These are phyloP conservation scores for Hysterium pulicare DNA, from an alignment of 2,329 filamentous ascomycete species.

Conservation along the genomic window DNA sequence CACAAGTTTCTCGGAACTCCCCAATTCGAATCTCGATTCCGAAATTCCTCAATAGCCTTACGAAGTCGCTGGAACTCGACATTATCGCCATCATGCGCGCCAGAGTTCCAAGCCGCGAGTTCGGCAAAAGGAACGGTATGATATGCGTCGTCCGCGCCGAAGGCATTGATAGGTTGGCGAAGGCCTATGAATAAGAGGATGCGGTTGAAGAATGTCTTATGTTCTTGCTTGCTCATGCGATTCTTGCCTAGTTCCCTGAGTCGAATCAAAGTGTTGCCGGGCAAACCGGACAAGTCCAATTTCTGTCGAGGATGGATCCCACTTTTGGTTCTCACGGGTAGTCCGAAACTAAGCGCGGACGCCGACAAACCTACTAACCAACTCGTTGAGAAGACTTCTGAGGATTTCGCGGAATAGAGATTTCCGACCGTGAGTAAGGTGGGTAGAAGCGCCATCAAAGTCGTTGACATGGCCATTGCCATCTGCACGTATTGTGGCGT, in stretches of 20 bases:
- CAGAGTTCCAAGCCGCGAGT: neutral
- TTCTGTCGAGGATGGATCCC: neutral
- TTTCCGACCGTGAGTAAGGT: neutral
- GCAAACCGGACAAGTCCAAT: neutral
- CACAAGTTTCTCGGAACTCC: neutral
- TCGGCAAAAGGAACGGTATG: neutral
- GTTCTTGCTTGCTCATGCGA: neutral
- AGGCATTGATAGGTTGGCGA: slow-evolving; percentile 1
- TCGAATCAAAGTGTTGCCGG: neutral
- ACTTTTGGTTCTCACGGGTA: neutral
- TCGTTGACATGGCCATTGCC: slow-evolving; percentile 2
- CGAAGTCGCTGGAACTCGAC: neutral
- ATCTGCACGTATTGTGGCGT: slow-evolving; percentile 1
- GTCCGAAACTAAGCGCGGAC: neutral
- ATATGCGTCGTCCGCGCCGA: slow-evolving; percentile 1
- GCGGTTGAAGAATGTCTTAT: neutral
- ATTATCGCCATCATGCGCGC: neutral
- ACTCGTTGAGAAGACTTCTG: neutral
- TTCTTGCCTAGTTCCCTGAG: neutral
- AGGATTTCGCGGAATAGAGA: neutral
- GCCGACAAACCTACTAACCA: neutral
- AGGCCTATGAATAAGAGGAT: slow-evolving; percentile 3
- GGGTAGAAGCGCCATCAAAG: neutral
- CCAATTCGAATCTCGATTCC: neutral
- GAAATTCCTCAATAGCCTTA: neutral